Base-by-base conservation (phyloP, 805 yeast species). In the Yamadazyma nakazawae region DNA sequence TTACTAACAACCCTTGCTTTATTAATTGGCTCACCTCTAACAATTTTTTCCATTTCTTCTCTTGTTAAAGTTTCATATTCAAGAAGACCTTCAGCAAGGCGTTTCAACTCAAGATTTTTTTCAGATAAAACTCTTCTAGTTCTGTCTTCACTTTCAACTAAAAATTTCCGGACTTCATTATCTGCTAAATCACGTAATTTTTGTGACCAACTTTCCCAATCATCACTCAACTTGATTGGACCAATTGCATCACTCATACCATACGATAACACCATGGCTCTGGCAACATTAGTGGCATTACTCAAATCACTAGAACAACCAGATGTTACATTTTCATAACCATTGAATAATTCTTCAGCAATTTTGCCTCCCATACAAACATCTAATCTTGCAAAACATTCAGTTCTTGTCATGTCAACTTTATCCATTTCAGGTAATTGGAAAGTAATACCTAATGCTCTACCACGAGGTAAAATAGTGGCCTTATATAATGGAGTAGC, bases 351-450 rank as follows among this genome's bases (percentile, higher is more conserved):
- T 63, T 92, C 97, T 72, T 94, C 99, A 26, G 99, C 99, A 48
- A 90, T 83, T 65, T 91, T 91, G 53, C 99, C 99, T 50, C 99
- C 99, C 99, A 94, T 94, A 64, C 97, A 90, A 42, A 94, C 99
- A 65, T 94, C 99, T 54, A 94, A 69, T 53, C 96, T 76, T 0
- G 98, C 97, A 53, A 85, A 75, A 64, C 97, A 88, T 68, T 94
- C 98, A 50, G 77, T 81, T 63, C 80, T 86, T 28, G 97, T 89
- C 67, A 88, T 86, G 61, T 92, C 98, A 51, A 88, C 90, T 72
- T 94, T 92, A 70, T 94, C 99, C 92, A 91, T 89, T 64, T 94
- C 98, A 2, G 99, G 99, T 54, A 94, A 79, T 53, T 92, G 98
- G 80, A 91, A 94, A 1, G 99, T 95, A 40, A 94, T 81, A 64